Conservation (phyloP, 176 grass and related monocot species). For the Urochloa ruziziensis region DNA sequence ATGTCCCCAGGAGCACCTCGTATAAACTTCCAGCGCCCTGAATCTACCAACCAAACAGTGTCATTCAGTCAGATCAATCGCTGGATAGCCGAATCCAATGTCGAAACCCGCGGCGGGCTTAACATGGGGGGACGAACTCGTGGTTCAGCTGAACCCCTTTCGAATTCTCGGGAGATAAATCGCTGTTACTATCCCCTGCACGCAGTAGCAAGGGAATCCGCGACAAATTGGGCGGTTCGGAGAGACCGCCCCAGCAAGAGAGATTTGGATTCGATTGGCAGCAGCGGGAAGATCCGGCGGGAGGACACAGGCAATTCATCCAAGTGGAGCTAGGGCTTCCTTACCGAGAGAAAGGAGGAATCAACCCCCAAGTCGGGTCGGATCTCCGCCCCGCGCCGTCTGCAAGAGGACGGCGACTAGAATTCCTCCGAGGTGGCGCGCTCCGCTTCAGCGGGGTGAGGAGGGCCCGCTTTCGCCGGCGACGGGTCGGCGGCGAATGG, state of each 20-base stretch:
- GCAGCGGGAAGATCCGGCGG: not conserved
- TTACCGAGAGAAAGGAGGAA: not conserved
- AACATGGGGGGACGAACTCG: not conserved
- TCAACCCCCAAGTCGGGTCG: not conserved
- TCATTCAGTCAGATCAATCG: slow-evolving; percentile 25
- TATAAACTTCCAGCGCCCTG: not conserved
- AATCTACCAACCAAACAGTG: slow-evolving; percentile 39
- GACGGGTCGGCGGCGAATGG: not conserved
- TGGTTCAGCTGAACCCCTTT: not conserved
- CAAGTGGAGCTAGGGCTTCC: slow-evolving; percentile 18
- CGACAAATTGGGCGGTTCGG: not conserved
- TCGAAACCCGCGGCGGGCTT: not conserved
- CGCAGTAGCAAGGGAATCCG: not conserved
- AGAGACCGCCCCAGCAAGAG: not conserved
- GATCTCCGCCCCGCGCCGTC: not conserved
- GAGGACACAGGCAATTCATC: not conserved
- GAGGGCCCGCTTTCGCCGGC: not conserved
- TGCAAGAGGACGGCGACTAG: not conserved
- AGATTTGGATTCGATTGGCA: not conserved
- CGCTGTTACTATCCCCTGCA: not conserved
- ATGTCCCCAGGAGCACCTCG: slow-evolving; percentile 3
- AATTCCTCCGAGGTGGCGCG: not conserved
- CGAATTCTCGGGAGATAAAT: not conserved
- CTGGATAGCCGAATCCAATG: not conserved
- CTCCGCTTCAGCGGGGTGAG: not conserved